phyloP scores from a whole-genome alignment of 192 early-diverging fungal genomes.

The Entophlyctis luteolus region DNA sequence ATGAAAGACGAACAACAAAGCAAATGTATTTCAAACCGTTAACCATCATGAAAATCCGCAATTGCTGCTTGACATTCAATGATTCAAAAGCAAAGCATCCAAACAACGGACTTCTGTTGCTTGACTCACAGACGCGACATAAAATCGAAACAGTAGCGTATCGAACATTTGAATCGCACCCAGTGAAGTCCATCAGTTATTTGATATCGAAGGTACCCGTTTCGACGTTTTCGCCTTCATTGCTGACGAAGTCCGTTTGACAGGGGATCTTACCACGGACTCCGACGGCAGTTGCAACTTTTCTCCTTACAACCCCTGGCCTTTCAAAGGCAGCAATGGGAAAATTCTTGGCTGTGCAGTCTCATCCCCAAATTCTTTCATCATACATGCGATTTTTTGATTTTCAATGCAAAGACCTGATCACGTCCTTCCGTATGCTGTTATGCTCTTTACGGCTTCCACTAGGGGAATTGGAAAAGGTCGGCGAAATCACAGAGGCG shows the following conservation, averaged over 20 bases:
- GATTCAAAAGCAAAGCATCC: slow-evolving; percentile 5
- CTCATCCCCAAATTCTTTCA: slow-evolving; percentile 3
- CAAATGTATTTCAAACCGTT: slow-evolving; percentile 11
- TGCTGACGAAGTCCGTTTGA: too few species aligned
- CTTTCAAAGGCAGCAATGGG: neutral
- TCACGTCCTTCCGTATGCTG: slow-evolving; percentile 6
- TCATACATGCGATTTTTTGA: neutral
- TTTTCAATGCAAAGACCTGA: neutral
- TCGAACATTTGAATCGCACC: slow-evolving; percentile 18
- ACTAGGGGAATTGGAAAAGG: slow-evolving; percentile 9
- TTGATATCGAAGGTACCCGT: slow-evolving; percentile 11
- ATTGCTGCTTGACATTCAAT: slow-evolving; percentile 4
- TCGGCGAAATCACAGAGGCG: slow-evolving; percentile 5
- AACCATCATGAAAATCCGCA: neutral
- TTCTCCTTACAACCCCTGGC: slow-evolving; percentile 8
- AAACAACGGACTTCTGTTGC: slow-evolving; percentile 2
- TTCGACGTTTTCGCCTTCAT: too few species aligned
- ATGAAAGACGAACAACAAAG: slow-evolving; percentile 5
- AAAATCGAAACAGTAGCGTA: slow-evolving; percentile 17
- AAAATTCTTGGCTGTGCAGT: neutral
- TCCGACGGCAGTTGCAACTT: slow-evolving; percentile 9
- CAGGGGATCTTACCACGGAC: slow-evolving; percentile 9
- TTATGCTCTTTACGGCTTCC: slow-evolving; percentile 1
- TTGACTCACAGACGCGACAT: slow-evolving; percentile 1
- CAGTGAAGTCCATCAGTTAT: slow-evolving; percentile 9